phyloP scores from a whole-genome alignment of 306 rosid species.

The Cicer arietinum region DNA sequence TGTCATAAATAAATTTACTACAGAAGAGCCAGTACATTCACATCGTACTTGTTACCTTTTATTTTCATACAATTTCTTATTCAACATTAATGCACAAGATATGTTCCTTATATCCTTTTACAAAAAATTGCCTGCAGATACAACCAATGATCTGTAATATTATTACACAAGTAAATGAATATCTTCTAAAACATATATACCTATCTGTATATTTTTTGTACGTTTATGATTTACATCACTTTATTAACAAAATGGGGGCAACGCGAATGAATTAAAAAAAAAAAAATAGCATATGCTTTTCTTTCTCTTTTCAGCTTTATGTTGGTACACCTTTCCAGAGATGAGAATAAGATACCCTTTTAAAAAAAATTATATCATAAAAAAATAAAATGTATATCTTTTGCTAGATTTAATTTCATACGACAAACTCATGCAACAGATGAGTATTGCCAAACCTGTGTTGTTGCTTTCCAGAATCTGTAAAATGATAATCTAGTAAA shows the following conservation, averaged over 20 bases:
- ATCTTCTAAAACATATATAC: slow-evolving; percentile 42
- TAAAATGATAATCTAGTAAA: slow-evolving; percentile 67
- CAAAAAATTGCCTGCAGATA: slow-evolving; percentile 56
- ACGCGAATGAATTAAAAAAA: slow-evolving; percentile 48
- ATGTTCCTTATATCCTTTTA: slow-evolving; percentile 44
- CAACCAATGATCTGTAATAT: slow-evolving; percentile 58
- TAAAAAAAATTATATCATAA: background rate
- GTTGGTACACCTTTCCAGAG: slow-evolving; percentile 37
- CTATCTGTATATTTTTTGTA: slow-evolving; percentile 55
- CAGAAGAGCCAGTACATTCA: slow-evolving; percentile 49
- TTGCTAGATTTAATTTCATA: slow-evolving; percentile 44
- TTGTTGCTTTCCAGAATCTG: slow-evolving; percentile 69
- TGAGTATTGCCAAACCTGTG: slow-evolving; percentile 73
- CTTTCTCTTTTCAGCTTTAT: slow-evolving; percentile 40
- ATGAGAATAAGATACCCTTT: background rate
- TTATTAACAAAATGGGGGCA: slow-evolving; percentile 49
- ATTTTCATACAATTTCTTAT: slow-evolving; percentile 53
- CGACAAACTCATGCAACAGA: slow-evolving; percentile 80
- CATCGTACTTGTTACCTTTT: slow-evolving; percentile 44
- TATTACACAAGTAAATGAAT: slow-evolving; percentile 51
- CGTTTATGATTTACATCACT: slow-evolving; percentile 49
- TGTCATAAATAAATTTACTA: slow-evolving; percentile 32
- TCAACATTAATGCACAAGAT: slow-evolving; percentile 53
- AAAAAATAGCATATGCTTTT: slow-evolving; percentile 37
- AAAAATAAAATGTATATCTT: slow-evolving; percentile 13